phyloP scores from a whole-genome alignment of 2,329 filamentous ascomycete genomes.

The Ustulina deusta region DNA sequence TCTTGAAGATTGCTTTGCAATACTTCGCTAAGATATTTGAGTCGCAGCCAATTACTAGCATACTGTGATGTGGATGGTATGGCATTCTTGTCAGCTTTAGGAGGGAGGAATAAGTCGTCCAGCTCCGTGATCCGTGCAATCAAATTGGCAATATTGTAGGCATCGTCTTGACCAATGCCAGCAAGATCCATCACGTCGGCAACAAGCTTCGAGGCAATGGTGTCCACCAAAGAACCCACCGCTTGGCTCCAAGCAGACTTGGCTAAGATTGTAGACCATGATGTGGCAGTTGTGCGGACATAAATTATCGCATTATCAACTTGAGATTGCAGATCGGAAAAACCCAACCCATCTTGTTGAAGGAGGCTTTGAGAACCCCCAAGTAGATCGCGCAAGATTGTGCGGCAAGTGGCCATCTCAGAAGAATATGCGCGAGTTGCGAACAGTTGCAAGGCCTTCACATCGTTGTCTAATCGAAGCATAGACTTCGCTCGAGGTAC shows the following conservation, averaged over 20 bases:
- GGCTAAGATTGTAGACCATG: conserved; percentile 70
- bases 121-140: conserved; percentile 69
- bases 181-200: conserved; percentile 71
- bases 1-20: conserved; percentile 75
- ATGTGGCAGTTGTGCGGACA: conserved; percentile 64
- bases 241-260: conserved; percentile 73
- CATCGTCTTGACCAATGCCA: conserved; percentile 72
- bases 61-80: conserved; percentile 70
- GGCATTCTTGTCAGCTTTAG: conserved; percentile 52
- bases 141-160: conserved; percentile 69
- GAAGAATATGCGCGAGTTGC: conserved; percentile 71
- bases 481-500: conserved; percentile 63
- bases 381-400: conserved; percentile 70
- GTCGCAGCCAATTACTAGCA: conserved; percentile 70
- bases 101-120: conserved; percentile 69
- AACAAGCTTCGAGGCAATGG: conserved; percentile 70
- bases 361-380: conserved; percentile 71
- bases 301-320: conserved; percentile 66
- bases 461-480: conserved; percentile 70
- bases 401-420: conserved; percentile 71
- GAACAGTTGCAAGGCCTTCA: conserved; percentile 69
- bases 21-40: conserved; percentile 73
- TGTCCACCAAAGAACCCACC: conserved; percentile 69
- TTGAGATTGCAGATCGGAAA: conserved; percentile 52
- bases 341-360: conserved; percentile 66